A percentile compares a stretch with the other conserved stretches of the same genome.
These are phyloP conservation scores for Nemania bipapillata DNA, from an alignment of 2,329 filamentous ascomycete species.

Conservation along the genomic window DNA sequence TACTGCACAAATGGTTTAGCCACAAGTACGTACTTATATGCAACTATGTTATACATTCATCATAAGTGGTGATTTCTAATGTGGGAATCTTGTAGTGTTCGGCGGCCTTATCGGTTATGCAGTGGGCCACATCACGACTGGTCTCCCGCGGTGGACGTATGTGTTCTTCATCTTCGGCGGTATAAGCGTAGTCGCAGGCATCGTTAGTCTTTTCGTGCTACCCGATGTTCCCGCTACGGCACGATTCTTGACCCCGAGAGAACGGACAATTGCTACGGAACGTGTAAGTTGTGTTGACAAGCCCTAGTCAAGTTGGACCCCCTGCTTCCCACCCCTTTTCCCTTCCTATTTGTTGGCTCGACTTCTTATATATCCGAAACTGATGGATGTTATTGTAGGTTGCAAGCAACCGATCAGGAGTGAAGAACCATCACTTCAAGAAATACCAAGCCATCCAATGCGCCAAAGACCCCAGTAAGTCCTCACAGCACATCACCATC, in stretches of 20 bases:
- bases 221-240: conserved; percentile 72
- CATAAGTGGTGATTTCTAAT: background rate
- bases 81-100: conserved; percentile 59
- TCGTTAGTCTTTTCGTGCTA: conserved; percentile 66
- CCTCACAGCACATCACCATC: background rate
- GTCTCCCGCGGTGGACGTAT: conserved; percentile 50
- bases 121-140: conserved; percentile 65
- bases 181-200: conserved; percentile 65
- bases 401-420: conserved; percentile 62
- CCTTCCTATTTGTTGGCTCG: background rate
- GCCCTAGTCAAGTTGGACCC: too few species aligned
- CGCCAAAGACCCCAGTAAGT: conserved; percentile 54
- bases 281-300: conserved; percentile 47
- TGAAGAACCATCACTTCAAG: conserved; percentile 64
- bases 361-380: background rate
- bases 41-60: background rate
- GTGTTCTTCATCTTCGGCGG: conserved; percentile 69
- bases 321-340: too few species aligned
- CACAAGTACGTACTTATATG: conserved; percentile 19
- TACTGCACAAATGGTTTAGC: conserved; percentile 60
- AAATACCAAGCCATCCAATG: conserved; percentile 61
- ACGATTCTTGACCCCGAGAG: conserved; percentile 67
- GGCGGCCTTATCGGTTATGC: conserved; percentile 69
- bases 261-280: conserved; percentile 65
- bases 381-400: conserved; percentile 48